Base-by-base conservation (phyloP, 805 yeast genomes). In the Ogataea paraovalis region DNA sequence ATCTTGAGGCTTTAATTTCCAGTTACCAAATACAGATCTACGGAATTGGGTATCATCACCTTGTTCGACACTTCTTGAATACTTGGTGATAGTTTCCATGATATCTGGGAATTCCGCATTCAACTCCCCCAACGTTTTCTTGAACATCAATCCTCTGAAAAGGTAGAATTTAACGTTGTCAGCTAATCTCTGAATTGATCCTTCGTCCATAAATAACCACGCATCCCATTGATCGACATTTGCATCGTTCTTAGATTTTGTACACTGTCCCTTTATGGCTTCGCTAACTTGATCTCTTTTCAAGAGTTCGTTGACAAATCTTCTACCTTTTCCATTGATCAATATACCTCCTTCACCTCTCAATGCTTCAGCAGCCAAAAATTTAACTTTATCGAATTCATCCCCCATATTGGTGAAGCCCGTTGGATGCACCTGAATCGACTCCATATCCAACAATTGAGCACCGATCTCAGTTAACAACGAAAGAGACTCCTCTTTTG, bases 381-480 rank as follows among this genome's bases (percentile, higher is more conserved):
- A 79, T 48, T 82, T 69, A 16, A 57, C 51, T 38, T 71, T 66
- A 5, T 52, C 27, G 5, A 30, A 38, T 4, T 66, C 69, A 36
- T 79, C 83, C 28, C 57, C 64, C 34, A 78, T 80, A 28, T 45
- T 44, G 46, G 82, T 75, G 52, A 81, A 72, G 0, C 86, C 87
- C 3, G 86, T 81, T 7, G 87, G 87, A 54, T 82, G 86, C 21
- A 82, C 83, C 60, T 82, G 87, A 39, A 82, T 80, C 57, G 80
- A 78, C 46, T 81, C 85, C 71, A 81, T 66, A 59, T 81, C 86
- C 46, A 81, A 71, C n/a, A 79, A 77, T 33, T 71, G 64, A 10
- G 82, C 86, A 7, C 78, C 72, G 46, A 75, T 67, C 41, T 69
- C 69, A 63, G 76, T 66, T 53, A 79, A 69, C 51, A 80, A 71